Base-by-base conservation (phyloP, 441 rosid species). In the Capsella rubella region DNA sequence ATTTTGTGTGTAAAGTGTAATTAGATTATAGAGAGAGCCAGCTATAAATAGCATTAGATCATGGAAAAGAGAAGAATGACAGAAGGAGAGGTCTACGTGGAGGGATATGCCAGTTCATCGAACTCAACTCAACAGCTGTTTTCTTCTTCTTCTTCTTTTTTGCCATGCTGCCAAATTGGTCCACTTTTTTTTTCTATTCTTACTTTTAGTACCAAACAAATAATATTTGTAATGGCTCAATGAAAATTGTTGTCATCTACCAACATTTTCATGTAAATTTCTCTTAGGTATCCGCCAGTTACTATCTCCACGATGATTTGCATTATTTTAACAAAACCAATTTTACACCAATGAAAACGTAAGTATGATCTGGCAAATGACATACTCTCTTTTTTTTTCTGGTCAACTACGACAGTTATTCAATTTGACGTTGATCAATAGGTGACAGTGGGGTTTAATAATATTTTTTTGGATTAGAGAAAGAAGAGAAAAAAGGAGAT, bases 31-130 rank as follows among this genome's bases (percentile, higher is more conserved):
- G 51, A 69, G 6, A 56, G 25, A 27, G 43, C 47, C 60, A 37
- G 28, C 42, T 49, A 21, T 21, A 47, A 27, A 50, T 28, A 15
- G n/a, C 5, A 42, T 10, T 21, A 15, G 42, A 15, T 1, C n/a
- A 73, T 11, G 50, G 55, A 51, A 51, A 51, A 28, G 18, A 60
- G 43, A 75, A 69, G 64, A 69, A 61, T 61, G 70, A 52, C 64
- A 60, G 73, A 42, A 75, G 34, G 74, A 68, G 64, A 61, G 45
- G 37, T 69, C 64, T 64, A 75, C 74, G 79, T 62, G 79, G 79
- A 75, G 28, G 58, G 46, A 75, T 69, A 42, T 69, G 74, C 64
- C 74, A 69, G 79, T 69, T 69, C 79, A 75, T 53, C 70, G 68
- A 67, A 51, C 64, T 42, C 73, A 7, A 68, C 63, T 68, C 74